phyloP scores from a whole-genome alignment of 164 flowering plant species.

The Umbellularia californica region DNA sequence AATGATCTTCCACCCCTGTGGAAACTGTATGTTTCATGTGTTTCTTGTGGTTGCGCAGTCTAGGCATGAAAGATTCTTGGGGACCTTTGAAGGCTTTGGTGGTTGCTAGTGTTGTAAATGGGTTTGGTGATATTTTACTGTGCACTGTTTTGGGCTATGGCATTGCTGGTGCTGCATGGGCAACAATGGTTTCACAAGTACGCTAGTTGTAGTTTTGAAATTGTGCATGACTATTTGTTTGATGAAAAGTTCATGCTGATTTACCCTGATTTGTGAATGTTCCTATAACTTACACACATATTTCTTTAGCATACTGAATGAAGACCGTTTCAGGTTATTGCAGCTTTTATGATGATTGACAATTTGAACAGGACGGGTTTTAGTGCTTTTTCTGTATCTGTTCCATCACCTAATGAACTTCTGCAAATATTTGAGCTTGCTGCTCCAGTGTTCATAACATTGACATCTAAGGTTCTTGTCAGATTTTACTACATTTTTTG shows the following conservation, averaged over 20 bases:
- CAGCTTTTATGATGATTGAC: constrained; percentile 81
- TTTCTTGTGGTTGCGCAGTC: constrained; percentile 41
- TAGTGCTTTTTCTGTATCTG: constrained; percentile 53
- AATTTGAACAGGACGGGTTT: constrained; percentile 74
- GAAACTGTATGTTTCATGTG: background rate
- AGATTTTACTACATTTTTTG: background rate
- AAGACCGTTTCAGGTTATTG: constrained; percentile 57
- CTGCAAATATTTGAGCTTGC: constrained; percentile 64
- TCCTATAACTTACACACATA: background rate
- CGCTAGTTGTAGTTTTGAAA: constrained; percentile 10
- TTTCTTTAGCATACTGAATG: background rate
- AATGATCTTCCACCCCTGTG: background rate
- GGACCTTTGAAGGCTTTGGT: constrained; percentile 95
- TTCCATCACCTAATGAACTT: constrained; percentile 69
- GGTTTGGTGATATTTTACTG: constrained; percentile 64
- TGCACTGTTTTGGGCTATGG: constrained; percentile 81
- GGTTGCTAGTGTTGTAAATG: constrained; percentile 73
- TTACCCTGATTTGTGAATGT: background rate
- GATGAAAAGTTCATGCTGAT: background rate
- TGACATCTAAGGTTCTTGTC: constrained; percentile 76
- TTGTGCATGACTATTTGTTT: background rate
- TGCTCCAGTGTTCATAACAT: constrained; percentile 88
- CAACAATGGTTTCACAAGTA: constrained; percentile 95
- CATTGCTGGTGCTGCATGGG: constrained; percentile 99
- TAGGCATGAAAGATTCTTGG: constrained; percentile 98